Evolutionary conservation across 805 yeast genomes (phyloP).

Genomic region (Candida coleopterorum): DNA sequence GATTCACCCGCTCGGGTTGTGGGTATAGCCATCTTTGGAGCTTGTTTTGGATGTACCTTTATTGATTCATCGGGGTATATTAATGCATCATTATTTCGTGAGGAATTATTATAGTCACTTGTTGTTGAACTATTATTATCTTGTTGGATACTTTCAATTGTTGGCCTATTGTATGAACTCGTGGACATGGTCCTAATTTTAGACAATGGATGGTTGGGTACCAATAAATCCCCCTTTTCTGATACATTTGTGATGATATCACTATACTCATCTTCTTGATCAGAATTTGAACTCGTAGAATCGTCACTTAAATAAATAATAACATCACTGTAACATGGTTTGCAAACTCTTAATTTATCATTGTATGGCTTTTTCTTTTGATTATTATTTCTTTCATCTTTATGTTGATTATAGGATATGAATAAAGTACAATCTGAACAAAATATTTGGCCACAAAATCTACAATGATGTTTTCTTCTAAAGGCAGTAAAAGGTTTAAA

Average conservation of each 20-base stretch:
- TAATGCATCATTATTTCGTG: slow-evolving; percentile 2
- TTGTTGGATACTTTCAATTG: neutral
- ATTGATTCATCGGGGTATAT: slow-evolving; percentile 11
- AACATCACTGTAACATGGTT: slow-evolving; percentile 69
- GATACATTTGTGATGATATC: slow-evolving; percentile 4
- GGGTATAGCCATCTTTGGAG: slow-evolving; percentile 65
- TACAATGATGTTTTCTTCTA: slow-evolving; percentile 88
- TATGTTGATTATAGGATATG: slow-evolving; percentile 52
- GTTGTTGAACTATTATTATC: neutral
- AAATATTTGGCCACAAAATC: slow-evolving; percentile 94
- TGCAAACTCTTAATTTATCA: slow-evolving; percentile 75
- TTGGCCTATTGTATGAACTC: slow-evolving; percentile 13
- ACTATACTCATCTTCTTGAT: slow-evolving; percentile 15
- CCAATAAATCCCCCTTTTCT: slow-evolving; percentile 12
- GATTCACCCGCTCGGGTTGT: slow-evolving; percentile 78
- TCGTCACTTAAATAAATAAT: slow-evolving; percentile 69
- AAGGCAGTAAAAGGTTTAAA: slow-evolving; percentile 77
- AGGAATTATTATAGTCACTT: slow-evolving; percentile 5
- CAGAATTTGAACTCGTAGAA: slow-evolving; percentile 33
- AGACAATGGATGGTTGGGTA: slow-evolving; percentile 23
- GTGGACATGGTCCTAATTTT: slow-evolving; percentile 25
- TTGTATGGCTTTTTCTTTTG: slow-evolving; percentile 41
- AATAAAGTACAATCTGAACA: slow-evolving; percentile 79
- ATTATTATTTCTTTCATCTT: slow-evolving; percentile 27
- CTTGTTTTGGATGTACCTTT: slow-evolving; percentile 20